A percentile compares a stretch with the other conserved stretches of the same genome.
Evolutionary conservation across 768 basidiomycete species (phyloP).

Genomic region (Suillus fuscotomentosus): DNA sequence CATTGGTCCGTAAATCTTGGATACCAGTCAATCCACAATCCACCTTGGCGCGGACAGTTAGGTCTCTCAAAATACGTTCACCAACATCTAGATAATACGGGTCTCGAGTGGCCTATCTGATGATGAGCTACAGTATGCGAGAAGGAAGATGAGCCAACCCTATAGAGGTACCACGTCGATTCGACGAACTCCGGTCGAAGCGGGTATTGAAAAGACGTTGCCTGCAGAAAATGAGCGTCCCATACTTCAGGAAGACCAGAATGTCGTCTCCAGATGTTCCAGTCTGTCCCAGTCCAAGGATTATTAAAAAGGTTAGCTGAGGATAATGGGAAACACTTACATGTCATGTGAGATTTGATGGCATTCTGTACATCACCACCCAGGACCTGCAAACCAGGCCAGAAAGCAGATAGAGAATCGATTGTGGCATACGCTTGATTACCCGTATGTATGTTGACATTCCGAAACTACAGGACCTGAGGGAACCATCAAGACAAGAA

Average conservation of each 20-base stretch:
- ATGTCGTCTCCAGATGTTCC: conserved; percentile 89
- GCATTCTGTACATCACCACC: conserved; percentile 87
- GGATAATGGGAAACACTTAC: conserved; percentile 40
- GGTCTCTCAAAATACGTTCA: conserved; percentile 77
- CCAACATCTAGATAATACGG: conserved; percentile 91
- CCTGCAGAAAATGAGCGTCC: conserved; percentile 71
- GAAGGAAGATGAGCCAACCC: conserved; percentile 43
- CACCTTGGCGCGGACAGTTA: conserved; percentile 73
- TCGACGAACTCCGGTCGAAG: conserved; percentile 92
- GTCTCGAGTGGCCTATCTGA: conserved; percentile 81
- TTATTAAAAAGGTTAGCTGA: conserved; percentile 1
- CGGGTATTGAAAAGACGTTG: conserved; percentile 77
- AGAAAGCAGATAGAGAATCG: conserved; percentile 96
- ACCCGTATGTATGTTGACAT: conserved; percentile 77
- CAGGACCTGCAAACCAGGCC: conserved; percentile 93
- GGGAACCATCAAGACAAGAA: neutral
- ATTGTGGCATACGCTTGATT: conserved; percentile 73
- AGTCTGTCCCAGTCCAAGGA: conserved; percentile 50
- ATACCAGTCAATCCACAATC: conserved; percentile 86
- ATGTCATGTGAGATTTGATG: conserved; percentile 87
- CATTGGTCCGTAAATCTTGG: conserved; percentile 71
- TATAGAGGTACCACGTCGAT: conserved; percentile 94
- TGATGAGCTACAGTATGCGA: conserved; percentile 7
- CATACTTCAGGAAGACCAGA: conserved; percentile 92
- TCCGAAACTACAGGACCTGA: conserved; percentile 63